phyloP scores from a whole-genome alignment of 2,329 filamentous ascomycete genomes.

The Penicillium sp. region DNA sequence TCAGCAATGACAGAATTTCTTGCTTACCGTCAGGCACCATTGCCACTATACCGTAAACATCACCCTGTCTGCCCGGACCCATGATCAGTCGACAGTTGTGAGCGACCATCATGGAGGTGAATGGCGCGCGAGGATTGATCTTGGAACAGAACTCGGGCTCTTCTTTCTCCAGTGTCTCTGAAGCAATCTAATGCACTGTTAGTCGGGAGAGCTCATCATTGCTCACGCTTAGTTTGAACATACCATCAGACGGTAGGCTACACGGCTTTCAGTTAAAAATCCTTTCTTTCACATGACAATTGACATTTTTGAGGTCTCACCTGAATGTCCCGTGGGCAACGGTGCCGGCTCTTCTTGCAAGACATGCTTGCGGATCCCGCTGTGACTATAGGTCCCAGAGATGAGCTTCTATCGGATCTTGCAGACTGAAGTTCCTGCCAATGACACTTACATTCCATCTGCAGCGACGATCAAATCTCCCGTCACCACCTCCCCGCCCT shows the following conservation, averaged over 20 bases:
- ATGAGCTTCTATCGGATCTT: background rate
- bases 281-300: background rate
- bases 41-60: conserved; percentile 48
- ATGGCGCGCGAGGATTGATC: conserved; percentile 42
- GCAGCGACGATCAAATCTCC: conserved; percentile 34
- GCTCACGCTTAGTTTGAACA: background rate
- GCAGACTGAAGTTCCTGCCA: too few relatives aligned
- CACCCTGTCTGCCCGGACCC: conserved; percentile 47
- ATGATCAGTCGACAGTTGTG: conserved; percentile 49
- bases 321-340: conserved; percentile 18
- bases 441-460: conserved; percentile 30
- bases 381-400: conserved; percentile 12
- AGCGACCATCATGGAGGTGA: conserved; percentile 52
- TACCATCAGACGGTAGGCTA: conserved; percentile 22
- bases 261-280: background rate
- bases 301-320: conserved; percentile 3
- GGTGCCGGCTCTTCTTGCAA: conserved; percentile 16
- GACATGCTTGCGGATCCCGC: conserved; percentile 23
- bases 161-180: conserved; percentile 13
- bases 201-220: background rate
- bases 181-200: conserved; percentile 10
- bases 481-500: conserved; percentile 16
- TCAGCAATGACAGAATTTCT: background rate
- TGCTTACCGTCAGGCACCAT: conserved; percentile 45
- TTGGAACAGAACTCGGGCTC: conserved; percentile 27